Evolutionary conservation across 2,329 filamentous ascomycete species (phyloP).

Genomic region (Arachnomyces sp.): DNA sequence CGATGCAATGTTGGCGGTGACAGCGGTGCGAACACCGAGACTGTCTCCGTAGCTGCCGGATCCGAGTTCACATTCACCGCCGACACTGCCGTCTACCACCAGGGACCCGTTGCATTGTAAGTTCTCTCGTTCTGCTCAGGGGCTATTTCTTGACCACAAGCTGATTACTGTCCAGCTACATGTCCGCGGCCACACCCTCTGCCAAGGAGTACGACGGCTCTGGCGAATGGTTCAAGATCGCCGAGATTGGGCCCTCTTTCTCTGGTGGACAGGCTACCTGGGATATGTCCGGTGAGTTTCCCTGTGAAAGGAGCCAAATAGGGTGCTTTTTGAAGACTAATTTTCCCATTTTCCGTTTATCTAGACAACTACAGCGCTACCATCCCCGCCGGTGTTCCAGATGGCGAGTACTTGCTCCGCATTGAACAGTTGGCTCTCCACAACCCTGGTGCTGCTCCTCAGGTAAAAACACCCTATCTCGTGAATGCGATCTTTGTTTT

Average conservation of each 20-base stretch:
- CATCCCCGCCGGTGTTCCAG: slow-evolving; percentile 35
- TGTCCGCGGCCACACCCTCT: slow-evolving; percentile 10
- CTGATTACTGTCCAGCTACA: slow-evolving; percentile 10
- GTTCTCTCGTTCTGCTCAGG: background rate
- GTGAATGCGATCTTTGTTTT: slow-evolving; percentile 41
- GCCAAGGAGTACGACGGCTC: slow-evolving; percentile 15
- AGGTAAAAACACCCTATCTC: background rate
- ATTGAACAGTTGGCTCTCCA: slow-evolving; percentile 43
- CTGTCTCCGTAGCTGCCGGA: slow-evolving; percentile 4
- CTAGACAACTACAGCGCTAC: slow-evolving; percentile 16
- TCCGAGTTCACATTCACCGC: slow-evolving; percentile 10
- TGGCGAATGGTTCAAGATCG: slow-evolving; percentile 16
- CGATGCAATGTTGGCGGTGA: slow-evolving; percentile 7
- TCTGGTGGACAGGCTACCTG: slow-evolving; percentile 28
- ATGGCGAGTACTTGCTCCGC: slow-evolving; percentile 41
- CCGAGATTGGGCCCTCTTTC: slow-evolving; percentile 5
- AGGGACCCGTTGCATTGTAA: slow-evolving; percentile 26
- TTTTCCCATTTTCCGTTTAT: background rate
- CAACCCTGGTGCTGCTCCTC: slow-evolving; percentile 26
- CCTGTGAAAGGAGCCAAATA: background rate
- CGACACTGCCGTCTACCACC: slow-evolving; percentile 12
- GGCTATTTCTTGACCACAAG: background rate
- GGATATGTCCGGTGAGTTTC: slow-evolving; percentile 29
- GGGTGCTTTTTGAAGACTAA: background rate
- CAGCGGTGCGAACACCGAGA: slow-evolving; percentile 4